Evolutionary conservation across 1,139 yeast genomes (phyloP), one percentile per base, ranked within the genome.

Genomic region (Pneumocystis jirovecii): DNA sequence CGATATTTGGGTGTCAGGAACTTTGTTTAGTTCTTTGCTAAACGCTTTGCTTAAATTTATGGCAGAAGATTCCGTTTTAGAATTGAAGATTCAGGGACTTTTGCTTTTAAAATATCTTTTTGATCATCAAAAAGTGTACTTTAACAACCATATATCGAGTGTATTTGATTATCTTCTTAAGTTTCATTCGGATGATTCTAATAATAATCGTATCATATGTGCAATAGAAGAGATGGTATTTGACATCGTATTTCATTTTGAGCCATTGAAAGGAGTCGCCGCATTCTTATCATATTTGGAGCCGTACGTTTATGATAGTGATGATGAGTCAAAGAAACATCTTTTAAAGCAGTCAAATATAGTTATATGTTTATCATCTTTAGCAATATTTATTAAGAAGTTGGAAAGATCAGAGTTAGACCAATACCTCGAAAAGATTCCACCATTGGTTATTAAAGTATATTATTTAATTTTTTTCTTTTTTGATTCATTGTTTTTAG

Each of bases 1-100:
- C 6, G 67, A 65, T 42, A 37, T 66, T 10, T 66, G 67, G 67
- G 64, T 63, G 6, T 63, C 67, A 5, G 67, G 67, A n/a, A 45
- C 44, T 15, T 21, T 45, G 12, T 66, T 59, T 34, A 67, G 65
- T 66, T 56, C 57, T 56, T 34, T 66, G 45, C 34, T 66, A 21
- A 31, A 60, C 25, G 45, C 40, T 44, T 50, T 61, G 29, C 62
- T 40, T 35, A 31, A 25, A 21, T 39, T 50, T 19, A 34, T 64
- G 31, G 21, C 19, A 6, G 40, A 42, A n/a, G 61, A 15, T 3
- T 25, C 56, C 42, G 42, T 25, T 21, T 61, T 61, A 25, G 66
- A 65, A 21, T 61, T 57, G 42, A 65, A 65, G 35, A 42, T 60
- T 19, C 64, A 65, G 15, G 61, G 63, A 17, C 37, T 61, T 29